Evolutionary conservation across 2,329 filamentous ascomycete genomes (phyloP), one percentile per base, ranked within the genome.

Genomic region (Claviceps pusilla): DNA sequence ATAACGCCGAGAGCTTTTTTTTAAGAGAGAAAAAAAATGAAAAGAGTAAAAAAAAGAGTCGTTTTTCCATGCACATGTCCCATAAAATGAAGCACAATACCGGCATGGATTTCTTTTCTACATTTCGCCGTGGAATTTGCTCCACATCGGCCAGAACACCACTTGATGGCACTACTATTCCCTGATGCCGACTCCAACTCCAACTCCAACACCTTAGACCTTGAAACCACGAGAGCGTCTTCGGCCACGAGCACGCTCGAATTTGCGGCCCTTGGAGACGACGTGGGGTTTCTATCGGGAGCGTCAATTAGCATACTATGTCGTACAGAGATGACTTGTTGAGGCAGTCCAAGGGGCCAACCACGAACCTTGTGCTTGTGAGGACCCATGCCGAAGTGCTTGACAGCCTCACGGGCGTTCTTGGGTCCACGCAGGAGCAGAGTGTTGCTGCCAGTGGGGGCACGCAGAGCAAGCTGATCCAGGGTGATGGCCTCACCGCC

Each of bases 171-270:
- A 31, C 52, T 29, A 16, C 31, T 33, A 19, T 39, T 41, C 28
- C 37, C 51, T 55, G 60, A 60, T 61, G 60, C 57, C 54, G 55
- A 59, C 56, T 35, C 57, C 55, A 60, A 57, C 60, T 62, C 57
- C 54, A 55, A 59, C 56, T 35, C 57, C 55, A 60, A 57, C 60
- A 62, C 73, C 73, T 88, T 95, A 98, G 73, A 98, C 93, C 89
- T 98, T 98, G 90, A 98, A 98, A 83, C 94, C 93, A 71, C 87
- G 84, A 69, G 90, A 97, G 74, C 89, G 82, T 86, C 93, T 94
- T 78, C 93, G 90, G 76, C 93, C 94, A 93, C 93, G 90, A 70
- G 90, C 93, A 70, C 84, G 83, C 86, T 98, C 94, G 81, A 98
- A 98, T 83, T 98, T 98, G 78, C 93, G 87, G 71, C 94, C 94